Evolutionary conservation across 1,284 basidiomycete genomes (phyloP).

Genomic region (Paramarasmius palmivorus): DNA sequence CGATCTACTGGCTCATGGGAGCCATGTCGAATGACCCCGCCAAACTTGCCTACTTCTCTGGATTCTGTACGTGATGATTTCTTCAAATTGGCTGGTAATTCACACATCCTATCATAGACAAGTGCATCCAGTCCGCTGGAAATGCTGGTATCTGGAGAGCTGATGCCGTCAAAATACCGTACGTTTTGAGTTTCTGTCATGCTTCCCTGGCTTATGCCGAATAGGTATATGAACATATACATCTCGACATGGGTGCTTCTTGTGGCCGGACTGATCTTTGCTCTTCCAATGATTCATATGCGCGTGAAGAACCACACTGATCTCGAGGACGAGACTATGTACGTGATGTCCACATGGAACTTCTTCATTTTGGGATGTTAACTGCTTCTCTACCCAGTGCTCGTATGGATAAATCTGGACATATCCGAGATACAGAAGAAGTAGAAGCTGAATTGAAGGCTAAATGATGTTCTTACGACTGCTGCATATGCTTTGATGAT

Average conservation of each 20-base stretch:
- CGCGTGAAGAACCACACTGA: conserved; percentile 32
- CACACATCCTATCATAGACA: conserved; percentile 20
- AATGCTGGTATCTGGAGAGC: conserved; percentile 32
- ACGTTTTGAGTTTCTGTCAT: conserved; percentile 2
- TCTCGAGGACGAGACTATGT: conserved; percentile 29
- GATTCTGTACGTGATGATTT: conserved; percentile 20
- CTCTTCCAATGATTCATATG: conserved; percentile 31
- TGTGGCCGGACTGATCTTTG: conserved; percentile 29
- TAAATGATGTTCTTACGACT: too few species aligned
- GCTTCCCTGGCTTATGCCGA: not conserved
- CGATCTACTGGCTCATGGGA: conserved; percentile 60
- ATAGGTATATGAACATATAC: conserved; percentile 32
- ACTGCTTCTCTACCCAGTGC: conserved; percentile 10
- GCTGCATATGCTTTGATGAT: too few species aligned
- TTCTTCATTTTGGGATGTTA: not conserved
- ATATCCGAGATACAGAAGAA: conserved; percentile 11
- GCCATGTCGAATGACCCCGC: conserved; percentile 61
- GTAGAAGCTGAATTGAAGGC: too few species aligned
- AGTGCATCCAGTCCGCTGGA: conserved; percentile 33
- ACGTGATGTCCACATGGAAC: conserved; percentile 6
- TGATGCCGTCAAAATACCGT: conserved; percentile 27
- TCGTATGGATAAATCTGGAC: conserved; percentile 17
- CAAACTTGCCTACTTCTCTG: conserved; percentile 56
- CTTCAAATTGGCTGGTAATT: not conserved
- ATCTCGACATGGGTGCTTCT: conserved; percentile 32